Evolutionary conservation across 116 monocot species (phyloP).

Genomic region (Cymodocea nodosa): DNA sequence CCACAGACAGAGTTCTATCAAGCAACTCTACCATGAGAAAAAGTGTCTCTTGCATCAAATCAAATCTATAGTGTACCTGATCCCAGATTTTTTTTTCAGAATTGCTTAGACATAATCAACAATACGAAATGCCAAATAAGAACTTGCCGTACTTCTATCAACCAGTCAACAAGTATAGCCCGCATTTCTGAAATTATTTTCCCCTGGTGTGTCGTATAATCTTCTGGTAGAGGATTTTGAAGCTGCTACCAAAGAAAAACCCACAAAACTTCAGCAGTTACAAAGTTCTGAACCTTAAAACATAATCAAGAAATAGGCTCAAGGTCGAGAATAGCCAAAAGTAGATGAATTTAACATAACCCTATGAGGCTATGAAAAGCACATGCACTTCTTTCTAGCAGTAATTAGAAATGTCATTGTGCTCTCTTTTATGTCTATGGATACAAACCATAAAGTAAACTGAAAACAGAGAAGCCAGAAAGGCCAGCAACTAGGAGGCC

Average conservation of each 20-base stretch:
- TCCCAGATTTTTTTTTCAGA: neutral
- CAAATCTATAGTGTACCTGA: conserved; percentile 55
- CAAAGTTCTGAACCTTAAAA: neutral
- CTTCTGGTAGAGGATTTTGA: conserved; percentile 22
- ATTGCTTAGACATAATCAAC: neutral
- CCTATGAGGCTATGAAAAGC: no score
- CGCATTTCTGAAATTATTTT: conserved; percentile 50
- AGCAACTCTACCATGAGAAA: conserved; percentile 60
- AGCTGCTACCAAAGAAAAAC: conserved; percentile 12
- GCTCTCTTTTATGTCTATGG: no score
- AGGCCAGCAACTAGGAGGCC: no score
- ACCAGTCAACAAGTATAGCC: conserved; percentile 50
- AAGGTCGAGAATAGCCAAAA: no score
- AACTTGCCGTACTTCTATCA: conserved; percentile 36
- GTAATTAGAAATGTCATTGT: no score
- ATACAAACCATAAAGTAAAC: no score
- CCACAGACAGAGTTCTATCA: conserved; percentile 43
- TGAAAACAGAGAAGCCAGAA: no score
- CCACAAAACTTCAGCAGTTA: neutral
- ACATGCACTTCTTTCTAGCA: no score
- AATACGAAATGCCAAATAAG: neutral
- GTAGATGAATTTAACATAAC: no score
- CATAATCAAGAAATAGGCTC: no score
- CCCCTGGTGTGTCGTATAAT: conserved; percentile 30
- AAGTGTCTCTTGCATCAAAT: conserved; percentile 68